Conservation (phyloP, 2,329 filamentous ascomycete species). For the Penicillium fuscoglaucum region DNA sequence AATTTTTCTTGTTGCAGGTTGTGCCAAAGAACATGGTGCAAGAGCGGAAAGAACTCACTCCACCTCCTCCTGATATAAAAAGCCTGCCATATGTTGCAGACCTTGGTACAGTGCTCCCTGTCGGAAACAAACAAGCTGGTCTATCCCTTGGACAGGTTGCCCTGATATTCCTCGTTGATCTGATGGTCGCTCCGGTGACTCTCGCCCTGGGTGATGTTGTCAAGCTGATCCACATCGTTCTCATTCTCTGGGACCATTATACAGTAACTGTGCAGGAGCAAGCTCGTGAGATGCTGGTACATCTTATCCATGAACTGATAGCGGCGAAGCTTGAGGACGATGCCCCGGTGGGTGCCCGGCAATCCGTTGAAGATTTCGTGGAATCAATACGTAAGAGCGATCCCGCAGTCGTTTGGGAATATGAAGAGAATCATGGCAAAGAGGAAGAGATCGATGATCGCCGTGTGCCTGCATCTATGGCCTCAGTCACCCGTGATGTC, state of each 20-base stretch:
- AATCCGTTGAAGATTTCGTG: slow-evolving; percentile 81
- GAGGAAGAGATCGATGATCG: slow-evolving; percentile 69
- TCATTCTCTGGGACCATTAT: slow-evolving; percentile 97
- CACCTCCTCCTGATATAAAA: slow-evolving; percentile 64
- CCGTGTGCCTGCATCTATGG: slow-evolving; percentile 86
- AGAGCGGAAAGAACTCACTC: slow-evolving; percentile 72
- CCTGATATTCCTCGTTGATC: slow-evolving; percentile 87
- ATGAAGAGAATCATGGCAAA: slow-evolving; percentile 86
- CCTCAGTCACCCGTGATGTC: slow-evolving; percentile 75
- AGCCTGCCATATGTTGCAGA: slow-evolving; percentile 88
- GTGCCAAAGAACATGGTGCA: slow-evolving; percentile 96
- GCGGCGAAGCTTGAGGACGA: slow-evolving; percentile 76
- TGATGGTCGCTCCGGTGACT: slow-evolving; percentile 90
- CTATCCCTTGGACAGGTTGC: slow-evolving; percentile 92
- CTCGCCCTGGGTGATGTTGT: slow-evolving; percentile 77
- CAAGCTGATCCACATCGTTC: slow-evolving; percentile 82
- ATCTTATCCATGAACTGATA: slow-evolving; percentile 93
- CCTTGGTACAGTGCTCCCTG: slow-evolving; percentile 72
- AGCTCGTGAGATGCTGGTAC: slow-evolving; percentile 94
- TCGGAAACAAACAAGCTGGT: slow-evolving; percentile 86
- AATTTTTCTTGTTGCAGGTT: slow-evolving; percentile 88
- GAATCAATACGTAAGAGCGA: slow-evolving; percentile 85
- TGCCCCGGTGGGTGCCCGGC: slow-evolving; percentile 64
- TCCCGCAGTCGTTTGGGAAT: slow-evolving; percentile 82
- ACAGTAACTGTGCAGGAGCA: slow-evolving; percentile 93